Conservation (phyloP, 495 filamentous ascomycete genomes). For the Aspergillus nidulans region DNA sequence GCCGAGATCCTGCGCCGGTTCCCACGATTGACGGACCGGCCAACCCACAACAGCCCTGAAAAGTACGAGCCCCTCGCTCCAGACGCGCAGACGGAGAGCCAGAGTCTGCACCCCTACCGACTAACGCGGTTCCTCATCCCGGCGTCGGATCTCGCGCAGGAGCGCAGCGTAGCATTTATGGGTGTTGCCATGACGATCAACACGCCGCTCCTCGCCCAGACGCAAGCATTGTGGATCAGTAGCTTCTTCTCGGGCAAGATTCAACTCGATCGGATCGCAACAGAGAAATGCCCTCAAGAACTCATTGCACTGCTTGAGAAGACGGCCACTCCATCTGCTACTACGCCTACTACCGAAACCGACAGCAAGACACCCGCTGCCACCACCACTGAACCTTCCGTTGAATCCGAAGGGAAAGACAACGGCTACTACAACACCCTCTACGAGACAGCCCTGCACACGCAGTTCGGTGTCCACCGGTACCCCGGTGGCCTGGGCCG, state of each 20-base stretch:
- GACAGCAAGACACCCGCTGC: background rate
- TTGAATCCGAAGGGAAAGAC: background rate
- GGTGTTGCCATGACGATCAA: slow-evolving; percentile 62
- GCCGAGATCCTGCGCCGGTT: slow-evolving; percentile 61
- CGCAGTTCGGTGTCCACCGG: slow-evolving; percentile 65
- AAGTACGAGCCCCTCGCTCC: slow-evolving; percentile 26
- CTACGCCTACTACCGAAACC: too few relatives aligned
- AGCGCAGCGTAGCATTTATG: slow-evolving; percentile 61
- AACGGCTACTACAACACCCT: slow-evolving; percentile 1
- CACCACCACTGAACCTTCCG: background rate
- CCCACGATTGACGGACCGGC: slow-evolving; percentile 50
- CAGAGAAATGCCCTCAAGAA: background rate
- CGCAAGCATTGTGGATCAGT: slow-evolving; percentile 68
- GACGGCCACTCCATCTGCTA: background rate
- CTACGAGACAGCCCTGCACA: slow-evolving; percentile 59
- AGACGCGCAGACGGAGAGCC: slow-evolving; percentile 30
- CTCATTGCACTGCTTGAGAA: background rate
- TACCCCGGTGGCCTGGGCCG: slow-evolving; percentile 61
- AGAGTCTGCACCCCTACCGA: slow-evolving; percentile 38
- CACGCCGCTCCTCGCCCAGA: slow-evolving; percentile 58
- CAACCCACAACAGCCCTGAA: slow-evolving; percentile 31
- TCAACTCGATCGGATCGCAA: background rate
- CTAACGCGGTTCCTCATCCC: slow-evolving; percentile 71
- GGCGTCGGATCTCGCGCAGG: slow-evolving; percentile 45
- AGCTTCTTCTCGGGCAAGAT: slow-evolving; percentile 56